Conservation (phyloP, 805 yeast genomes). For the Yarrowia keelungensis region DNA sequence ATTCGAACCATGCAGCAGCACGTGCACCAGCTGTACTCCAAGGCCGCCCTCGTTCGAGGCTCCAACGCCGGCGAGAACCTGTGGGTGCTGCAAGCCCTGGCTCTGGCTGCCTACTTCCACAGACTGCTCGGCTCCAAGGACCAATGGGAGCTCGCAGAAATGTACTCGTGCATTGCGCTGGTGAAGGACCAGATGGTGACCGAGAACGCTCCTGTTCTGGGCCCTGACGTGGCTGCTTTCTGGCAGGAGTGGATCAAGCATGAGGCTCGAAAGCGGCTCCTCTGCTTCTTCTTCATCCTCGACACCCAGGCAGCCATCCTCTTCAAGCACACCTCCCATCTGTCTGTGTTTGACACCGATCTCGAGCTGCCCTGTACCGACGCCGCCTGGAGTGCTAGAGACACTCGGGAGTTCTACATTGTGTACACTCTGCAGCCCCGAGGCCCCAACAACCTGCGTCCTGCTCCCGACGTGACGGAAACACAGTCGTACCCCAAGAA, state of each 20-base stretch:
- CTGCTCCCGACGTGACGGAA: conserved; percentile 34
- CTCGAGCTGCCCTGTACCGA: conserved; percentile 57
- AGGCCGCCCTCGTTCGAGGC: conserved; percentile 3
- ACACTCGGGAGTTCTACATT: conserved; percentile 39
- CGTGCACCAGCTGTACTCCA: conserved; percentile 18
- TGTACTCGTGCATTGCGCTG: conserved; percentile 38
- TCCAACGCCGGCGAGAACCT: conserved; percentile 42
- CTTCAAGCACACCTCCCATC: conserved; percentile 48
- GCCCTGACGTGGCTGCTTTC: conserved; percentile 39
- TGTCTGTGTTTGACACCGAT: conserved; percentile 56
- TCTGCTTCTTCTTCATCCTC: conserved; percentile 54
- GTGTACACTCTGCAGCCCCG: conserved; percentile 39
- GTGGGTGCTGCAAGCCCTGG: conserved; percentile 47
- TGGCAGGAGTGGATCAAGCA: conserved; percentile 56
- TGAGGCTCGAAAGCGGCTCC: conserved; percentile 54
- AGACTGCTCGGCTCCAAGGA: conserved; percentile 47
- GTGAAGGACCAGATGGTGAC: conserved; percentile 37
- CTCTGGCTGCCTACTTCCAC: conserved; percentile 47
- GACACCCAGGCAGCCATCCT: conserved; percentile 55
- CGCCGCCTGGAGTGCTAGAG: conserved; percentile 54
- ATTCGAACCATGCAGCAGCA: conserved; percentile 43
- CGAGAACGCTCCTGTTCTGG: conserved; percentile 13
- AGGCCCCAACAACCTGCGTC: conserved; percentile 36
- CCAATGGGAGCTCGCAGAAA: conserved; percentile 47
- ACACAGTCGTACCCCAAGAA: conserved; percentile 31